Percentiles rank a stretch among this genome's conserved stretches.
These are phyloP conservation scores for Oenanthe sinensis DNA, from an alignment of 129 eudicot genomes.

Conservation along the genomic window DNA sequence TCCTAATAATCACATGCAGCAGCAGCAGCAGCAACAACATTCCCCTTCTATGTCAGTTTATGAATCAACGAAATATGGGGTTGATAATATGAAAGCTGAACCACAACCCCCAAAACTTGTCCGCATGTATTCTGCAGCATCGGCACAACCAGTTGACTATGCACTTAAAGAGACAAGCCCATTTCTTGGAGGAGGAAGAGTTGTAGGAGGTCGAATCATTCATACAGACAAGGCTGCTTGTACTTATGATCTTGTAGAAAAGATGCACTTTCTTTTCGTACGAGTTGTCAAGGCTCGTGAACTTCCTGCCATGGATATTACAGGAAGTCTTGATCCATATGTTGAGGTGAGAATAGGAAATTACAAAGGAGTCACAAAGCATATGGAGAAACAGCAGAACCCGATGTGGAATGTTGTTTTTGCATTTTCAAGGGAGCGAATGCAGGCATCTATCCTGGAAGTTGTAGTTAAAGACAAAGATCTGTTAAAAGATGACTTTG, in stretches of 20 bases:
- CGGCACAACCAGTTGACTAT: conserved; percentile 74
- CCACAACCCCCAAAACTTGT: conserved; percentile 73
- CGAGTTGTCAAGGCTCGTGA: conserved; percentile 97
- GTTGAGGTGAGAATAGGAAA: conserved; percentile 91
- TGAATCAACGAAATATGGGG: conserved; percentile 45
- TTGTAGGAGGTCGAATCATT: conserved; percentile 86
- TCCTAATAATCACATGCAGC: conserved; percentile 39
- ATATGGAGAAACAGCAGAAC: conserved; percentile 82
- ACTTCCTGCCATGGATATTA: conserved; percentile 87
- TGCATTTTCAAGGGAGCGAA: conserved; percentile 81
- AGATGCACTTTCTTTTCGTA: conserved; percentile 88
- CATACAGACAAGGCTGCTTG: conserved; percentile 56
- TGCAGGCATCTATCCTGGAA: conserved; percentile 88
- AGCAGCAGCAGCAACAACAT: conserved; percentile 23
- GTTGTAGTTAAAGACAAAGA: conserved; percentile 89
- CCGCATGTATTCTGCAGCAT: conserved; percentile 68
- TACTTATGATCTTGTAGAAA: conserved; percentile 88
- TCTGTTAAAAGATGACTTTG: conserved; percentile 82
- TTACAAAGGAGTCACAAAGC: conserved; percentile 84
- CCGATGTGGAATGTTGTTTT: conserved; percentile 89
- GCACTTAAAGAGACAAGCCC: conserved; percentile 98
- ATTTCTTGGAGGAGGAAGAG: conserved; percentile 85
- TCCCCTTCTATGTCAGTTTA: conserved; percentile 29
- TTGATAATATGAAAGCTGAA: conserved; percentile 54
- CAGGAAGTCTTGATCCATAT: conserved; percentile 90